Evolutionary conservation across 371 early-diverging fungal genomes (phyloP).

Genomic region (Saksenaea vasiformis): DNA sequence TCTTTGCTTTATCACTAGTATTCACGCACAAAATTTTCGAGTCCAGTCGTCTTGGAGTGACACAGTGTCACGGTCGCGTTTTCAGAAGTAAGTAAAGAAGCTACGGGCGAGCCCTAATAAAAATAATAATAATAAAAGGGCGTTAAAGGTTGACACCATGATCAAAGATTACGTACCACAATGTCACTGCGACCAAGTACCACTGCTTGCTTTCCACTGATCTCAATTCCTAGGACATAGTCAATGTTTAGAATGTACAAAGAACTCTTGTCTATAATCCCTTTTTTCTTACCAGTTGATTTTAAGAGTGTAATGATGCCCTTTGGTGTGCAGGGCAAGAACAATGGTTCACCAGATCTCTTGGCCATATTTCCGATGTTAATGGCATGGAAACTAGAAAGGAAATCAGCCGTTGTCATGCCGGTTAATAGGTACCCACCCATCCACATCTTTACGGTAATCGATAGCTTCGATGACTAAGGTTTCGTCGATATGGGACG

Average conservation of each 20-base stretch:
- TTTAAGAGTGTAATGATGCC: constrained; percentile 82
- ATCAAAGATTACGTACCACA: constrained; percentile 47
- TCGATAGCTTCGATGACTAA: constrained; percentile 79
- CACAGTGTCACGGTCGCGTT: constrained; percentile 93
- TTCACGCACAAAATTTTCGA: constrained; percentile 31
- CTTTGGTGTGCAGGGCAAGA: constrained; percentile 91
- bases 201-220: constrained; percentile 83
- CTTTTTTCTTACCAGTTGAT: constrained; percentile 32
- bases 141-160: not conserved
- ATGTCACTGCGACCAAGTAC: constrained; percentile 94
- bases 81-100: constrained; percentile 71
- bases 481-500: constrained; percentile 74
- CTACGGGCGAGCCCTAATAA: constrained; percentile 77
- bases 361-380: constrained; percentile 90
- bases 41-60: constrained; percentile 78
- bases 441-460: constrained; percentile 92
- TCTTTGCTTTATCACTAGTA: not conserved
- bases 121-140: not conserved
- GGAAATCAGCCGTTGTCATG: not conserved
- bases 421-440: constrained; percentile 44
- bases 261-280: not conserved
- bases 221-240: constrained; percentile 42
- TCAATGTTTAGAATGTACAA: not conserved
- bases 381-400: constrained; percentile 76
- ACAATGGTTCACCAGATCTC: constrained; percentile 71